These are phyloP conservation scores for Phytopythium oedochilum DNA, from an alignment of 352 stramenopile genomes.

Conservation along the genomic window DNA sequence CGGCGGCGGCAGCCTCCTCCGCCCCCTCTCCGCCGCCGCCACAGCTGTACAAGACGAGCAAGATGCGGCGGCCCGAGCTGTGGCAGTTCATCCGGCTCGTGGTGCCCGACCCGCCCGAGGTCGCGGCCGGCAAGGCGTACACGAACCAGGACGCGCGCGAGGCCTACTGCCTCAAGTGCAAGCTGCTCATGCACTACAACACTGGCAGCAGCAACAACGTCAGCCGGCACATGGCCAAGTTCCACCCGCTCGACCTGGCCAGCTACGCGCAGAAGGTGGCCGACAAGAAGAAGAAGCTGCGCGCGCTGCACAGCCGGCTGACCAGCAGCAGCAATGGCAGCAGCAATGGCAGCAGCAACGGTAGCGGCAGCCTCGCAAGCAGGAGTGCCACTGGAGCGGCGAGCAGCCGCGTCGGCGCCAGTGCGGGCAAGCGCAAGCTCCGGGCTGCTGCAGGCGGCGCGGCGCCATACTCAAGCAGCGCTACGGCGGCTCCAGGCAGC, in stretches of 20 bases:
- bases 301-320: slow-evolving; percentile 13
- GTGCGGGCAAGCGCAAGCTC: slow-evolving; percentile 25
- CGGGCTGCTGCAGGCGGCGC: not conserved
- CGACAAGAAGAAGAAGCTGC: slow-evolving; percentile 22
- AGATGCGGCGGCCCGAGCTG: slow-evolving; percentile 50
- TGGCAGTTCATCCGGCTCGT: slow-evolving; percentile 54
- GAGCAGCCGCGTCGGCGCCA: not conserved
- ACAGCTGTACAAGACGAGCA: slow-evolving; percentile 50
- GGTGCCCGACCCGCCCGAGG: slow-evolving; percentile 35
- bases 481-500: too few relatives aligned
- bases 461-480: not conserved
- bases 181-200: slow-evolving; percentile 53
- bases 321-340: slow-evolving; percentile 4
- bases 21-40: slow-evolving; percentile 15
- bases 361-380: not conserved
- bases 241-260: slow-evolving; percentile 30
- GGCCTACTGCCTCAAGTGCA: slow-evolving; percentile 51
- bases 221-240: slow-evolving; percentile 52
- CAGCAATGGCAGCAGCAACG: slow-evolving; percentile 3
- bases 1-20: not conserved
- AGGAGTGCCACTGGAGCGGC: not conserved
- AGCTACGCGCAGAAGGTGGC: slow-evolving; percentile 35
- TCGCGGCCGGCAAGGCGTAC: slow-evolving; percentile 34
- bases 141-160: slow-evolving; percentile 51
- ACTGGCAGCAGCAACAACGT: slow-evolving; percentile 54